Base-by-base conservation (phyloP, 164 flowering plant species). In the Berberis thunbergii region DNA sequence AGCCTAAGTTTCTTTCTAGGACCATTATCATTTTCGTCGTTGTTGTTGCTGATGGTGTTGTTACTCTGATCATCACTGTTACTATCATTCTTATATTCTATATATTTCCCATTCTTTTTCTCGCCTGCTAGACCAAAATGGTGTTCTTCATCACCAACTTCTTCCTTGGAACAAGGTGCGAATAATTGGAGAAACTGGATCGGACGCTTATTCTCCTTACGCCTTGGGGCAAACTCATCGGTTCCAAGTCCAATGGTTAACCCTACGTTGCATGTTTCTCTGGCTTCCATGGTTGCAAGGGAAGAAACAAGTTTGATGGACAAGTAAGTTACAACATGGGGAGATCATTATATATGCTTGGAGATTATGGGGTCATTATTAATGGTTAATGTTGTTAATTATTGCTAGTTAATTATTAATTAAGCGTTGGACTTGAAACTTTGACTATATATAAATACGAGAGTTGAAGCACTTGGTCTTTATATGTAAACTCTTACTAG, bases 1-100 rank as follows among this genome's bases (percentile, higher is more conserved):
- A 83, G 81, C 54, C 78, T 67, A 4, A 83, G 84, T 61, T 74
- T 74, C 74, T 74, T 74, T 55, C 68, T 74, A 10, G 59, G 26
- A 26, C 26, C 26, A 26, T 26, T 43, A 6, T 48, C 45, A 9
- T 56, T 54, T 1, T 41, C 43, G 42, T 53, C 10, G 41, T 41
- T n/a, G 45, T 40, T 44, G 39, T 48, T 62, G 45, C 42, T 61
- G 54, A n/a, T 38, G 40, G 2, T 61, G 2, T 44, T 50, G 40
- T 41, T 43, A 39, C 53, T 62, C 4, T 46, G 11, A 39, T 12
- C 13, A 8, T 38, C 41, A 61, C 3, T 26, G 26, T 26, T 44
- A 41, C 6, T 41, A 39, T 53, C 43, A 1, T 43, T 46, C 7
- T n/a, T 41, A 8, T 64, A 52, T n/a, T 67, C 74, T 44, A 52